phyloP scores from a whole-genome alignment of 176 grass and related monocot genomes.

The Olyra latifolia region DNA sequence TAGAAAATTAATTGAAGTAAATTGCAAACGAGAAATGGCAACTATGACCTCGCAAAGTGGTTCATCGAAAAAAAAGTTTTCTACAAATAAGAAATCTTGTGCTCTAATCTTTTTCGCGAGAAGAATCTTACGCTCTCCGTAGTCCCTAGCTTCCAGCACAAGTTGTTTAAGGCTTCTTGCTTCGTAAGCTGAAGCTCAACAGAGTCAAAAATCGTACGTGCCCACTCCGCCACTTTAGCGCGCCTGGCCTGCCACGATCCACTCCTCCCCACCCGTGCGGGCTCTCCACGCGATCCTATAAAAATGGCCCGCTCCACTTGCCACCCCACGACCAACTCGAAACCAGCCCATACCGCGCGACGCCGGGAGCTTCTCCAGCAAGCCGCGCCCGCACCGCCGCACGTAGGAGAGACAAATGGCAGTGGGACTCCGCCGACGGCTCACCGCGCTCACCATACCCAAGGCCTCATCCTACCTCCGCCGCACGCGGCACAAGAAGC shows the following conservation, averaged over 20 bases:
- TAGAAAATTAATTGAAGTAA: too few relatives aligned
- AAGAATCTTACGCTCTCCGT: not conserved
- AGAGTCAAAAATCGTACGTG: not conserved
- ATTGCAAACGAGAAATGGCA: too few relatives aligned
- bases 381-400: not conserved
- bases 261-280: conserved; percentile 28
- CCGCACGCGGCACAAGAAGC: conserved; percentile 42
- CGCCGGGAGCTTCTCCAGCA: not conserved
- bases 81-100: too few relatives aligned
- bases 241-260: conserved; percentile 2
- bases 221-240: conserved; percentile 5
- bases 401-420: conserved; percentile 25
- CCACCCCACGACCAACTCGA: conserved; percentile 24
- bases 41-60: too few relatives aligned
- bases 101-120: too few relatives aligned
- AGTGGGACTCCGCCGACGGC: conserved; percentile 29
- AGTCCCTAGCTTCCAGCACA: not conserved
- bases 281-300: conserved; percentile 30
- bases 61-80: too few relatives aligned
- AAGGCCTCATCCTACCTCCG: conserved; percentile 29
- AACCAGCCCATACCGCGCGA: not conserved
- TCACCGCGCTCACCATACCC: conserved; percentile 29
- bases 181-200: not conserved
- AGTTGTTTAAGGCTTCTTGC: not conserved
- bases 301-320: conserved; percentile 15